Base-by-base conservation (phyloP, 768 basidiomycete genomes). In the Collybia sordida region DNA sequence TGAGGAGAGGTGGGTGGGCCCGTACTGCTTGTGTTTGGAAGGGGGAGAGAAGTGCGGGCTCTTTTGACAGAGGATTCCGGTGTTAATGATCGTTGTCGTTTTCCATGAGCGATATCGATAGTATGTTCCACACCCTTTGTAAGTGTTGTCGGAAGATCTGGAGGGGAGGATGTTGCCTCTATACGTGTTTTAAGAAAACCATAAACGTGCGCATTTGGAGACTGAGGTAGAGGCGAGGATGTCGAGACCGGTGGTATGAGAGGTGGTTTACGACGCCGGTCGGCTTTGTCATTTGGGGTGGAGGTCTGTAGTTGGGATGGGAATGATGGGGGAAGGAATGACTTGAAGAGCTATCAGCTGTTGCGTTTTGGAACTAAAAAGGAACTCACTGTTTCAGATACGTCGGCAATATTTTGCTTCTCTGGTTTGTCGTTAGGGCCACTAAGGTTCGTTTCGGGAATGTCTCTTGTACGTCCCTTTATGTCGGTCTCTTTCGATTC, bases 251-350 rank as follows among this genome's bases (percentile, higher is more conserved):
- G 54, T 8, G 59, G 57, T 27, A 81, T 79, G 2, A 73, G 67
- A 27, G 71, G 64, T 2, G 78, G 77, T 59, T 80, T 80, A n/a
- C 60, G 61, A 21, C 69, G 70, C 12, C 25, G 34, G 8, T 43
- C 35, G 40, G 57, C 45, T 41, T 58, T 54, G 11, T 59, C 50
- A 27, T 64, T 66, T 8, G 82, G 82, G 4, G 82, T 84, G 2
- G 82, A 85, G 22, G 80, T 82, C 25, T 65, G 58, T 18, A 84
- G 60, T 49, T 80, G 67, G 9, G 74, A 68, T 24, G 79, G 76
- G 55, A 83, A 83, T 6, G 82, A 83, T 3, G 81, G 81, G 1
- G 80, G 80, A 17, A 79, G 62, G 50, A 74, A 80, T n/a, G 68
- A 64, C 79, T 56, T 37, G 23, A 22, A 42, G 19, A 54, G 44